These are phyloP conservation scores for Colletotrichum lentis DNA, from an alignment of 2,329 filamentous ascomycete genomes.

Conservation along the genomic window DNA sequence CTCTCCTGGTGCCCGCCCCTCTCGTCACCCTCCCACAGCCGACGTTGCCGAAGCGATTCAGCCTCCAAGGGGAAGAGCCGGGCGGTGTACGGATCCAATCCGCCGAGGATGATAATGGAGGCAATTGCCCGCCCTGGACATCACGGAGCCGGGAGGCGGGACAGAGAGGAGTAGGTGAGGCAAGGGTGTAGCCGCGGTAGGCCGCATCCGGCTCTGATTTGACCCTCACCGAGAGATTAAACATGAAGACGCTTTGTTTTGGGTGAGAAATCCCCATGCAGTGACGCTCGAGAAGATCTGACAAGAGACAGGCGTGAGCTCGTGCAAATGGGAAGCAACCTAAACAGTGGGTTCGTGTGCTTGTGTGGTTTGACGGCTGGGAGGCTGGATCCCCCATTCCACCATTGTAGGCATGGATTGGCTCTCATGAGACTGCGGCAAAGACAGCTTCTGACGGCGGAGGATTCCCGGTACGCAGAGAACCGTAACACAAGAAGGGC, in stretches of 20 bases:
- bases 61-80: background rate
- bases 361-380: background rate
- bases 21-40: background rate
- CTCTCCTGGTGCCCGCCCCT: conserved; percentile 5
- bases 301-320: background rate
- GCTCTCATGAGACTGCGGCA: conserved; percentile 16
- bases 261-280: background rate
- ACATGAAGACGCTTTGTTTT: conserved; percentile 2
- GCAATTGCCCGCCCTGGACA: background rate
- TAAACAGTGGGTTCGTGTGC: conserved; percentile 19
- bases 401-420: conserved; percentile 28
- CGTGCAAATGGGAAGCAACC: conserved; percentile 2
- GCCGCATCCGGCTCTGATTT: background rate
- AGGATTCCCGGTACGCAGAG: conserved; percentile 24
- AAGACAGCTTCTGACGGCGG: conserved; percentile 28
- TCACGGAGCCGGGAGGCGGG: conserved; percentile 20
- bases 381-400: background rate
- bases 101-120: background rate
- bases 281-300: conserved; percentile 1
- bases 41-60: conserved; percentile 25
- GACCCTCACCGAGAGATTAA: conserved; percentile 23
- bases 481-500: conserved; percentile 23
- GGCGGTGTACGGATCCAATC: background rate
- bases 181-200: background rate
- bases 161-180: background rate